Base-by-base conservation (phyloP, 2,329 filamentous ascomycete species). In the Pyrenophora teres region DNA sequence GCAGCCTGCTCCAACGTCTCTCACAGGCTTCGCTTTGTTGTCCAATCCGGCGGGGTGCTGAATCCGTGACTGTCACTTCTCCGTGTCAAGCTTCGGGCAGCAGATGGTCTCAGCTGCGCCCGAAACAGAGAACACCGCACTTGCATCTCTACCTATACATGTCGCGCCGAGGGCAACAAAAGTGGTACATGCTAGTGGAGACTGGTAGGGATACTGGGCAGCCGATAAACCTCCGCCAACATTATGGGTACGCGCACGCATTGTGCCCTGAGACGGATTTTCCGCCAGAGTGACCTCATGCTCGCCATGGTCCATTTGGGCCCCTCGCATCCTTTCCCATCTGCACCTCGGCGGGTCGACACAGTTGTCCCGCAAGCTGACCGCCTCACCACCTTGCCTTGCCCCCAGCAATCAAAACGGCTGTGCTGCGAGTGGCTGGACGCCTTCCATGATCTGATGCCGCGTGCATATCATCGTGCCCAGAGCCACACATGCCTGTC, bases 381-480 rank as follows among this genome's bases (percentile, higher is more conserved):
- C 67, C 68, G 67, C 68, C 67, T 67, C 60, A 42, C 45, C 51
- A 56, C 50, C 52, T 43, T 56, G 40, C 35, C 30, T 37, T 37
- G 23, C 49, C 42, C 47, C 50, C 59, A 50, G 54, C 60, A 57
- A 54, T 56, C 57, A 61, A 61, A 63, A 62, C 54, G 44, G 53
- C 51, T 51, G 50, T 48, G 44, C 54, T 51, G 54, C 56, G 53
- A 54, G 41, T 54, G 56, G 59, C 50, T 50, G 56, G 50, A 36
- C 45, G 43, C 39, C 37, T 46, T 44, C 57, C 60, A 64, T 68
- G 62, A 68, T 71, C 62, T 67, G 66, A 65, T 61, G 63, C 63
- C 62, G 62, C 55, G 63, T 68, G 68, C 68, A 72, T 70, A 62
- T 60, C 62, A 63, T 65, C 52, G 53, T 46, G 62, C 52, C 60